Percentiles rank a stretch among this genome's conserved stretches.
phyloP scores from a whole-genome alignment of 2,329 filamentous ascomycete genomes.

The Exophiala viscosa region DNA sequence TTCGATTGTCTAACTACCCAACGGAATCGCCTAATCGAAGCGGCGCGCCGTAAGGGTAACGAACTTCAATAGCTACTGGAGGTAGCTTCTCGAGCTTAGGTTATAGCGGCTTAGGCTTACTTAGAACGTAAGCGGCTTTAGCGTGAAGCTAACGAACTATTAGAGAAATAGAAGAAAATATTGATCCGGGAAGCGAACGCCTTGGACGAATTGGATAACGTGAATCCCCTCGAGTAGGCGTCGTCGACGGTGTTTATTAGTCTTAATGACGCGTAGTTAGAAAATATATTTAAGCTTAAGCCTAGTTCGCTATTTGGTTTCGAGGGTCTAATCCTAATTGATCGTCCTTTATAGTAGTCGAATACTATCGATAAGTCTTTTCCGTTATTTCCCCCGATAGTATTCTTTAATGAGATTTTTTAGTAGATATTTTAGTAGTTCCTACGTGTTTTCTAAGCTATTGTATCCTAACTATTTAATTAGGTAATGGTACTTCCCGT shows the following conservation, averaged over 20 bases:
- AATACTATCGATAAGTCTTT: too few species aligned
- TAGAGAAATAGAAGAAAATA: too few species aligned
- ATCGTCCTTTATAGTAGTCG: too few species aligned
- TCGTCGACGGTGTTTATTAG: not conserved
- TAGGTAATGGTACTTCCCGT: constrained; percentile 7
- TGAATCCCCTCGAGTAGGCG: not conserved
- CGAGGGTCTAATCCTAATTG: too few species aligned
- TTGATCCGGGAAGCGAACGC: too few species aligned
- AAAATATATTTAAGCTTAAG: too few species aligned
- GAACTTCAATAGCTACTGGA: not conserved
- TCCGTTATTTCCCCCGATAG: too few species aligned
- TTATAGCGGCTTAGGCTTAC: too few species aligned
- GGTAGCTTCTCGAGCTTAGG: too few species aligned
- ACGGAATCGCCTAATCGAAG: not conserved
- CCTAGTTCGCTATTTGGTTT: too few species aligned
- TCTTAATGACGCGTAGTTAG: not conserved
- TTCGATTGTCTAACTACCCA: not conserved
- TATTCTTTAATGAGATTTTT: too few species aligned
- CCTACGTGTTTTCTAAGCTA: constrained; percentile 4
- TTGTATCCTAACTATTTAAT: constrained; percentile 16
- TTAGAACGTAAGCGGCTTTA: not conserved
- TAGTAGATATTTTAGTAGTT: not conserved
- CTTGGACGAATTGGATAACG: too few species aligned
- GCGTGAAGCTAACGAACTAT: not conserved
- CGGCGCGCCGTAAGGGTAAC: not conserved